phyloP scores from a whole-genome alignment of 306 rosid species.

The Cajanus cajan region DNA sequence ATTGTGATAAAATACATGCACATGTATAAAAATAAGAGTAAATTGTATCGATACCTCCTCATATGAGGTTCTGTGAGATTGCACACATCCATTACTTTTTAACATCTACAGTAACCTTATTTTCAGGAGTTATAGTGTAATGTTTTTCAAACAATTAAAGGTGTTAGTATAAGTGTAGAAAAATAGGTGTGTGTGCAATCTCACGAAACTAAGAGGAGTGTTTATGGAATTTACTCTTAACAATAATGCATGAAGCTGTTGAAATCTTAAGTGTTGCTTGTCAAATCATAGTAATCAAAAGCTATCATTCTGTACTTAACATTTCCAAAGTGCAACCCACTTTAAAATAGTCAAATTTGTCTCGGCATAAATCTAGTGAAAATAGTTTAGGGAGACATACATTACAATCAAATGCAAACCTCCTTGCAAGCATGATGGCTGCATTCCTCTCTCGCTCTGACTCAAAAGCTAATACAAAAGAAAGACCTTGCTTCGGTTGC shows the following conservation, averaged over 20 bases:
- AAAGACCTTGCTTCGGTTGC: constrained; percentile 76
- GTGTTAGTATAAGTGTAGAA: too few relatives aligned
- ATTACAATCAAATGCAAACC: constrained; percentile 90
- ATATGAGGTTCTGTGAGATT: too few relatives aligned
- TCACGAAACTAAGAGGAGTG: too few relatives aligned
- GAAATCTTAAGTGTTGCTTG: not conserved
- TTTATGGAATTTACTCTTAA: too few relatives aligned
- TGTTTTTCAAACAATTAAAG: too few relatives aligned
- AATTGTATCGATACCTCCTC: too few relatives aligned
- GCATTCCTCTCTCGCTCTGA: constrained; percentile 89
- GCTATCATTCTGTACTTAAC: not conserved
- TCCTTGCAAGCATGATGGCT: constrained; percentile 86
- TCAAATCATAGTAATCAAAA: too few relatives aligned
- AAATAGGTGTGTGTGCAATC: too few relatives aligned
- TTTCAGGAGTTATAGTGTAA: too few relatives aligned
- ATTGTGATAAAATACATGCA: not conserved
- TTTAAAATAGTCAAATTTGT: not conserved
- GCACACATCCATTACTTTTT: too few relatives aligned
- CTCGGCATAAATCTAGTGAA: not conserved
- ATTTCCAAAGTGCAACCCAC: not conserved
- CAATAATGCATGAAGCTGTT: not conserved
- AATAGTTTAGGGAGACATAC: constrained; percentile 49
- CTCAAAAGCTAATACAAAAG: constrained; percentile 80
- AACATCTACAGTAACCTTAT: too few relatives aligned
- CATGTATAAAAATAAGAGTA: too few relatives aligned